These are phyloP conservation scores for Paecilomyces dactylethromorphus DNA, from an alignment of 2,329 filamentous ascomycete genomes.

Conservation along the genomic window DNA sequence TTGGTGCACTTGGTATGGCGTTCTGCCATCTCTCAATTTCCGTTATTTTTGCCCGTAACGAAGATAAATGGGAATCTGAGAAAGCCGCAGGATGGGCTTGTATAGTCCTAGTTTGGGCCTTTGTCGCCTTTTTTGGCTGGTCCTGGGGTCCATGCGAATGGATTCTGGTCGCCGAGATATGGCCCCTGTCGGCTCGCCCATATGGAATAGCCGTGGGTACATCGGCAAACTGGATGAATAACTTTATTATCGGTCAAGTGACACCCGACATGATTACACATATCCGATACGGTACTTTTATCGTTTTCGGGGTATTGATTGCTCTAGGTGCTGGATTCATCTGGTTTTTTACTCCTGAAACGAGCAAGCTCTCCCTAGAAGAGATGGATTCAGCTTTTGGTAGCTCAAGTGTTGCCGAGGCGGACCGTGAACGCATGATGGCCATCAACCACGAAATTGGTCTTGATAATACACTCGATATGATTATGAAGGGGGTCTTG, in stretches of 20 bases:
- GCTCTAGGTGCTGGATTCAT: conserved; percentile 11
- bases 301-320: conserved; percentile 26
- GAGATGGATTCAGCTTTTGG: conserved; percentile 8
- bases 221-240: conserved; percentile 33
- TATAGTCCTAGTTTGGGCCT: conserved; percentile 56
- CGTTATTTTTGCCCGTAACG: conserved; percentile 61
- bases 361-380: conserved; percentile 8
- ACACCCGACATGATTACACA: conserved; percentile 26
- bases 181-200: conserved; percentile 29
- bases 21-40: conserved; percentile 45
- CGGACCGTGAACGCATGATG: too few species aligned
- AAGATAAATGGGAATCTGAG: conserved; percentile 52
- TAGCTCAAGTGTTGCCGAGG: too few species aligned
- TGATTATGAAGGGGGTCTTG: too few species aligned
- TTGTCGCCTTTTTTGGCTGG: conserved; percentile 37
- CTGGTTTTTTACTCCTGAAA: conserved; percentile 15
- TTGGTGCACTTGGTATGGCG: conserved; percentile 62
- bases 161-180: conserved; percentile 49
- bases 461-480: too few species aligned
- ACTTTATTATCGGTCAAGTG: conserved; percentile 30
- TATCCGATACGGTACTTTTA: conserved; percentile 30
- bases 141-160: conserved; percentile 31
- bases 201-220: conserved; percentile 30
- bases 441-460: too few species aligned
- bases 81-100: conserved; percentile 61